phyloP scores from a whole-genome alignment of 2,329 filamentous ascomycete species.

The Colletotrichum musae region DNA sequence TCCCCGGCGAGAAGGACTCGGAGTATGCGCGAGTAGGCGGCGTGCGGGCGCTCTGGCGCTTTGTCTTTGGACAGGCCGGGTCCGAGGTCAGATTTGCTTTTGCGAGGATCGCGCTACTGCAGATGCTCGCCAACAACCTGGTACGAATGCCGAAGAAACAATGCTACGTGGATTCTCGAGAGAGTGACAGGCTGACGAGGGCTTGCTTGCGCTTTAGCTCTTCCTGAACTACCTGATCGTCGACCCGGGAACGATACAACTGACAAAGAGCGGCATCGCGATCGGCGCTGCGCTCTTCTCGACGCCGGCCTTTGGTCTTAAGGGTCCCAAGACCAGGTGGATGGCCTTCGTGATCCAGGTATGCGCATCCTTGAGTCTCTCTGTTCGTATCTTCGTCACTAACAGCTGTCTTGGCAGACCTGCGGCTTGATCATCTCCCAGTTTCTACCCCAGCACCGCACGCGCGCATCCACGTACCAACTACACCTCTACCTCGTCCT shows the following conservation, averaged over 20 bases:
- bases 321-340: slow-evolving; percentile 48
- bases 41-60: slow-evolving; percentile 34
- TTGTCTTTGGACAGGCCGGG: slow-evolving; percentile 43
- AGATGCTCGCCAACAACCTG: slow-evolving; percentile 52
- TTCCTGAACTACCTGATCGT: slow-evolving; percentile 49
- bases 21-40: background rate
- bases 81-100: slow-evolving; percentile 48
- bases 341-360: slow-evolving; percentile 51
- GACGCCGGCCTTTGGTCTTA: slow-evolving; percentile 43
- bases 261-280: slow-evolving; percentile 49
- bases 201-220: slow-evolving; percentile 39
- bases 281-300: slow-evolving; percentile 48
- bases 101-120: slow-evolving; percentile 49
- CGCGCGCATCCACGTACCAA: slow-evolving; percentile 44
- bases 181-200: background rate
- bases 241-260: slow-evolving; percentile 50
- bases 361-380: too few species aligned
- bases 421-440: slow-evolving; percentile 49
- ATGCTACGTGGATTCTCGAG: background rate
- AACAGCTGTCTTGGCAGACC: slow-evolving; percentile 35
- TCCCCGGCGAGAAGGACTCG: slow-evolving; percentile 7
- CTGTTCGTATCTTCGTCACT: accelerated
- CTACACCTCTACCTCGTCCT: slow-evolving; percentile 48
- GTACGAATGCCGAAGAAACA: slow-evolving; percentile 27
- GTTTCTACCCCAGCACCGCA: slow-evolving; percentile 46